phyloP scores from a whole-genome alignment of 345 rosid species.

The Eucalyptus cloeziana region DNA sequence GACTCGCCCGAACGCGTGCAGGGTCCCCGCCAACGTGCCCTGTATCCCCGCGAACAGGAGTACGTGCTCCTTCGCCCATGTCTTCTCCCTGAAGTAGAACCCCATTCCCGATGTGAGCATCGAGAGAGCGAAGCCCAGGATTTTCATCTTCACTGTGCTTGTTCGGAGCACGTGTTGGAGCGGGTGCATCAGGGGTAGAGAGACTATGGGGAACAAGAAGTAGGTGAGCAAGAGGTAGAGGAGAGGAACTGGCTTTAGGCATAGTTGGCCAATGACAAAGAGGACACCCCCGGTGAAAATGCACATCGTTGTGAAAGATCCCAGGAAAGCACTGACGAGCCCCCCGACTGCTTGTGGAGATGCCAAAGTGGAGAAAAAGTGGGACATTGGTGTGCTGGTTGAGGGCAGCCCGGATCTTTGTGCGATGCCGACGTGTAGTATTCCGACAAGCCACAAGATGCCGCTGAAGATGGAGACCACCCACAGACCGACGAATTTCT shows the following conservation, averaged over 20 bases:
- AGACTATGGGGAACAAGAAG: background rate
- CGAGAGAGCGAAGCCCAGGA: slow-evolving; percentile 1
- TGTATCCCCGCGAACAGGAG: slow-evolving; percentile 1
- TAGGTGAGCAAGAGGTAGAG: slow-evolving; percentile 1
- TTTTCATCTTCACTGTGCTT: slow-evolving; percentile 1
- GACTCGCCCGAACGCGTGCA: background rate
- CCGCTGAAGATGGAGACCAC: slow-evolving; percentile 57
- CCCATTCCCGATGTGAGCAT: background rate
- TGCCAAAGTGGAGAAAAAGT: background rate
- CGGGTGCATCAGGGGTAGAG: slow-evolving; percentile 3
- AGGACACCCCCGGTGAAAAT: slow-evolving; percentile 1
- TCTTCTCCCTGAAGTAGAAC: background rate
- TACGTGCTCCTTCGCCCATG: background rate
- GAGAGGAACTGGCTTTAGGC: background rate
- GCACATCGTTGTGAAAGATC: background rate
- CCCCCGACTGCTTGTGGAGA: background rate
- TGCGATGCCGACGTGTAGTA: slow-evolving; percentile 3
- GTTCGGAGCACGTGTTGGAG: background rate
- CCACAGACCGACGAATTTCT: slow-evolving; percentile 29
- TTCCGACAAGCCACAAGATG: slow-evolving; percentile 38
- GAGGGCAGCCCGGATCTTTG: slow-evolving; percentile 1
- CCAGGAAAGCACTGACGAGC: background rate
- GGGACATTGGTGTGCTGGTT: background rate
- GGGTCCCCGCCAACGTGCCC: background rate
- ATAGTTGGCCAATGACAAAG: background rate